Conservation (phyloP, 2,329 filamentous ascomycete genomes). For the Penicillium sp. region DNA sequence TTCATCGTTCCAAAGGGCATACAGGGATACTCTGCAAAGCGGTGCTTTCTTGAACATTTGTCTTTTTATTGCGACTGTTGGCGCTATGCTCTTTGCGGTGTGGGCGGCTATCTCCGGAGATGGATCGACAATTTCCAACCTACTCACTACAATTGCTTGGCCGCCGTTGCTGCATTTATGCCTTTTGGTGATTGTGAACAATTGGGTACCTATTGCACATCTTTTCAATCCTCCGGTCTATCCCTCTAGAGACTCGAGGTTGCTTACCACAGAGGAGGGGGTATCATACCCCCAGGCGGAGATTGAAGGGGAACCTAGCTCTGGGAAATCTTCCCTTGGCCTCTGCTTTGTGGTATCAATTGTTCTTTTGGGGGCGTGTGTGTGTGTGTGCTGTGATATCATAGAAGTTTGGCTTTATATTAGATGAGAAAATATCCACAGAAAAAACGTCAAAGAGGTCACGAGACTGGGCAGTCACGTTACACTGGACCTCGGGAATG, state of each 20-base stretch:
- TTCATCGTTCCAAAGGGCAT: slow-evolving; percentile 5
- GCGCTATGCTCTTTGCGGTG: slow-evolving; percentile 2
- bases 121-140: background rate
- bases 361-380: background rate
- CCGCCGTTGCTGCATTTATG: slow-evolving; percentile 24
- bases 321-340: background rate
- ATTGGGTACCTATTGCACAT: slow-evolving; percentile 23
- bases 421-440: too few species aligned
- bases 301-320: background rate
- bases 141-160: slow-evolving; percentile 21
- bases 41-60: slow-evolving; percentile 19
- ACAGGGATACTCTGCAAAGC: slow-evolving; percentile 17
- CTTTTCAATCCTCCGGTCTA: slow-evolving; percentile 18
- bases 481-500: too few species aligned
- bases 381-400: background rate
- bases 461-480: too few species aligned
- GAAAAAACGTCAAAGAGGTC: too few species aligned
- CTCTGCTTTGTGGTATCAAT: background rate
- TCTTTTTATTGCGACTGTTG: slow-evolving; percentile 11
- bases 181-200: slow-evolving; percentile 15
- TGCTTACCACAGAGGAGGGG: background rate
- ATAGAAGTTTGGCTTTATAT: background rate
- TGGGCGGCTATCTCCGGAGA: background rate
- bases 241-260: background rate
- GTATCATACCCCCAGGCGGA: background rate